phyloP scores from a whole-genome alignment of 1,284 basidiomycete species.

The Trichosporon asahii region DNA sequence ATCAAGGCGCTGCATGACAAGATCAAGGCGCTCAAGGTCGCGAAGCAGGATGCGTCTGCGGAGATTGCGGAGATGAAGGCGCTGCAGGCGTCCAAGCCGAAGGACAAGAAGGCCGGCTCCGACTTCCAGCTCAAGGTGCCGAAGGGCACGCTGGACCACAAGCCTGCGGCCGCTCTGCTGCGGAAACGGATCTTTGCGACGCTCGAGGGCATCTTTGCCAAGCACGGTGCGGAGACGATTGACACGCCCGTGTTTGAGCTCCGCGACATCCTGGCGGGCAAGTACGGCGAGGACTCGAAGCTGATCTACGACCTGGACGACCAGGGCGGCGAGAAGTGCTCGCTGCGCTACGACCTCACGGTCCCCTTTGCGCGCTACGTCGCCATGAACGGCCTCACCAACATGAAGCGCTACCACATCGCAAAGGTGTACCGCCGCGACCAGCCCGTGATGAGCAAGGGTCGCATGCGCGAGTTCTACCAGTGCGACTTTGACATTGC shows the following conservation, averaged over 20 bases:
- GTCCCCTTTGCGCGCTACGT: conserved; percentile 94
- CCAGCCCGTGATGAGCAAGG: conserved; percentile 96
- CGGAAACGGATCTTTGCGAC: conserved; percentile 85
- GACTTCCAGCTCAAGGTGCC: conserved; percentile 40
- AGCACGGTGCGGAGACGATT: conserved; percentile 85
- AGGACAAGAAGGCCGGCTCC: conserved; percentile 35
- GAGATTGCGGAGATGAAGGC: conserved; percentile 50
- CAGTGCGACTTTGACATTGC: conserved; percentile 98
- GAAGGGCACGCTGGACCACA: conserved; percentile 93
- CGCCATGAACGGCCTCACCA: conserved; percentile 81
- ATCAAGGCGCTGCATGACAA: conserved; percentile 45
- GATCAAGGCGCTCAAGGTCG: conserved; percentile 49
- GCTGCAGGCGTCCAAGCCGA: conserved; percentile 40
- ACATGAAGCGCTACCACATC: conserved; percentile 89
- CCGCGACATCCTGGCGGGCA: conserved; percentile 90
- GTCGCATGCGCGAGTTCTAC: conserved; percentile 96
- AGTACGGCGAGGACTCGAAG: conserved; percentile 96
- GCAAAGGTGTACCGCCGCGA: conserved; percentile 97
- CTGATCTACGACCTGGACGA: conserved; percentile 97
- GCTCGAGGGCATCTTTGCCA: conserved; percentile 82
- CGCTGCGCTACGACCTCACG: conserved; percentile 92
- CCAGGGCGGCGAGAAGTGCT: conserved; percentile 97
- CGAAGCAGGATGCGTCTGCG: conserved; percentile 46
- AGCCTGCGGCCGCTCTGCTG: conserved; percentile 89
- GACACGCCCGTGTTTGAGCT: conserved; percentile 98